Percentiles rank a stretch among this genome's conserved stretches.
phyloP scores from a whole-genome alignment of 2,329 filamentous ascomycete genomes.

The Monilinia polystroma region DNA sequence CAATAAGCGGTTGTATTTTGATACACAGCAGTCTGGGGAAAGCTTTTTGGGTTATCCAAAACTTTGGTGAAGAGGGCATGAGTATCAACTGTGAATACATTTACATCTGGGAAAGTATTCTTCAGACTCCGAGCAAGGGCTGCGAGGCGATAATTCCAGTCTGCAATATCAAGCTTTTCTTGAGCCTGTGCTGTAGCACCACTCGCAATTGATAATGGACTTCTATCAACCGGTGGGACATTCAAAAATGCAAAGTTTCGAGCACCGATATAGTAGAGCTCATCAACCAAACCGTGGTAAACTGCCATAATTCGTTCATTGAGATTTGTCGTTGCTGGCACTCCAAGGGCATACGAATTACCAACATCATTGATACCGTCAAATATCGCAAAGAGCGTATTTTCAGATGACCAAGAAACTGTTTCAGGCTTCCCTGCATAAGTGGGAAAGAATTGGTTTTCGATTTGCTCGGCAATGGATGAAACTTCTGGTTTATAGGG shows the following conservation, averaged over 20 bases:
- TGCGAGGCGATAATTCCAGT: slow-evolving; percentile 51
- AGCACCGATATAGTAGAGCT: slow-evolving; percentile 53
- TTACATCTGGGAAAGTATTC: slow-evolving; percentile 44
- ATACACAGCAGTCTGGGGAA: slow-evolving; percentile 50
- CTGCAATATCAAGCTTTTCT: slow-evolving; percentile 48
- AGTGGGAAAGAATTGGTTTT: slow-evolving; percentile 45
- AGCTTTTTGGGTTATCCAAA: slow-evolving; percentile 51
- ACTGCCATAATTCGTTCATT: slow-evolving; percentile 45
- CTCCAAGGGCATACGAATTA: slow-evolving; percentile 46
- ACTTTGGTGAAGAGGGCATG: slow-evolving; percentile 52
- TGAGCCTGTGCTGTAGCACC: slow-evolving; percentile 40
- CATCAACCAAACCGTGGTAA: slow-evolving; percentile 45
- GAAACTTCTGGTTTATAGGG: slow-evolving; percentile 42
- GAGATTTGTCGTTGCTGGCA: slow-evolving; percentile 39
- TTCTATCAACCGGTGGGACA: slow-evolving; percentile 57
- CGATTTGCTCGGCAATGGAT: slow-evolving; percentile 43
- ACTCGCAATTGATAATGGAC: slow-evolving; percentile 49
- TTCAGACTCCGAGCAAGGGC: slow-evolving; percentile 43
- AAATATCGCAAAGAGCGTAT: slow-evolving; percentile 42
- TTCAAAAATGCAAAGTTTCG: slow-evolving; percentile 60
- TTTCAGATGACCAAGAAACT: slow-evolving; percentile 30
- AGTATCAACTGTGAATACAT: slow-evolving; percentile 54
- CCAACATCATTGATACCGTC: slow-evolving; percentile 58
- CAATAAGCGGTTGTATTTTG: slow-evolving; percentile 59
- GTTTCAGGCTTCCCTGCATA: slow-evolving; percentile 40